A percentile compares a stretch with the other conserved stretches of the same genome.
Evolutionary conservation across 2,329 filamentous ascomycete species (phyloP).

Genomic region (Pseudogymnoascus pannorum): DNA sequence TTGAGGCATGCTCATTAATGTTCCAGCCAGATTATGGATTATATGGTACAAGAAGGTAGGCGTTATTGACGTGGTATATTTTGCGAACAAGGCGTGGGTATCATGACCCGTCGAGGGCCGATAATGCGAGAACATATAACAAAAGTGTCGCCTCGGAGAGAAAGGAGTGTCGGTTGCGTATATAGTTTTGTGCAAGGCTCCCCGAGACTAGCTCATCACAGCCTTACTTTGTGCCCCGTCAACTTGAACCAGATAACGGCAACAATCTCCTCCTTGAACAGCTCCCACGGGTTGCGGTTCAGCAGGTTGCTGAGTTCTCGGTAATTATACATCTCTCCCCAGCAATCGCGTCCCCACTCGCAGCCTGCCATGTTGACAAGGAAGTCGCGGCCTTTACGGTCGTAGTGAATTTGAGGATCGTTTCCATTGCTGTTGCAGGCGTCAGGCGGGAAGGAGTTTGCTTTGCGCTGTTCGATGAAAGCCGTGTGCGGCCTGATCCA

Average conservation of each 20-base stretch:
- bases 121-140: slow-evolving; percentile 7
- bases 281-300: slow-evolving; percentile 77
- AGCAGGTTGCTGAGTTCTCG: slow-evolving; percentile 84
- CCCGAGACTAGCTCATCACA: slow-evolving; percentile 17
- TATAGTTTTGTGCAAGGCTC: background rate
- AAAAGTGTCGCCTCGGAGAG: background rate
- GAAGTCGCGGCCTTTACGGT: slow-evolving; percentile 79
- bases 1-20: background rate
- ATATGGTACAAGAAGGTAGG: slow-evolving; percentile 8
- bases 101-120: slow-evolving; percentile 4
- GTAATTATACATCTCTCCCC: slow-evolving; percentile 96
- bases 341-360: slow-evolving; percentile 94
- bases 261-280: slow-evolving; percentile 60
- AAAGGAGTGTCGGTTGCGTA: background rate
- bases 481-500: slow-evolving; percentile 86
- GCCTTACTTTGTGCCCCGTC: slow-evolving; percentile 42
- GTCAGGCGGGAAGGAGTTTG: slow-evolving; percentile 89
- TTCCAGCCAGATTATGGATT: slow-evolving; percentile 10
- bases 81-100: slow-evolving; percentile 10
- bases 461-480: slow-evolving; percentile 83
- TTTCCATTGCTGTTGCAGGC: slow-evolving; percentile 76
- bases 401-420: slow-evolving; percentile 76
- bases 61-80: slow-evolving; percentile 8
- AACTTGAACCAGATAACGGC: slow-evolving; percentile 56
- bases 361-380: slow-evolving; percentile 98